phyloP scores from a whole-genome alignment of 306 rosid genomes.

The Vicia villosa region DNA sequence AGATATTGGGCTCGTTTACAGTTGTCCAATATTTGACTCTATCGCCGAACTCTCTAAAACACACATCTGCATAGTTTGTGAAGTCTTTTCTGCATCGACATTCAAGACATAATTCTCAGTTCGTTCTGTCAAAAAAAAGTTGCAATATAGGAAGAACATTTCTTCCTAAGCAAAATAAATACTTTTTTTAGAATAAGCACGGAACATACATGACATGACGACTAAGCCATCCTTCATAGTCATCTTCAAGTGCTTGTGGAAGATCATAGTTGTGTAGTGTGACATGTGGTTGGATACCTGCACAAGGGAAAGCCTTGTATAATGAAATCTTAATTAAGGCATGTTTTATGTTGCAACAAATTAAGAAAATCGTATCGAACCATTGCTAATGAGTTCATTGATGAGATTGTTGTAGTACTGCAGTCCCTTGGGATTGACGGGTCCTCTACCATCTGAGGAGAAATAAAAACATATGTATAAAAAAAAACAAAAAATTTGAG shows the following conservation, averaged over 20 bases:
- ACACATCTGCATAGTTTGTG: conserved; percentile 62
- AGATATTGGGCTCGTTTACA: conserved; percentile 64
- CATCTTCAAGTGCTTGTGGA: conserved; percentile 84
- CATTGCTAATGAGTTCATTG: conserved; percentile 56
- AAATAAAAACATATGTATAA: not conserved
- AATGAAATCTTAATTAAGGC: not conserved
- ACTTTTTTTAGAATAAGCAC: not conserved
- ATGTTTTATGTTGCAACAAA: conserved; percentile 2
- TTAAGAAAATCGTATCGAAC: conserved; percentile 33
- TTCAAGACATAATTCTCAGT: not conserved
- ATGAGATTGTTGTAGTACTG: conserved; percentile 79
- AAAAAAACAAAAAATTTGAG: not conserved
- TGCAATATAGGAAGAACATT: not conserved
- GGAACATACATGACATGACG: conserved; percentile 54
- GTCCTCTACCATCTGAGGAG: conserved; percentile 67
- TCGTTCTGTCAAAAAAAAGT: not conserved
- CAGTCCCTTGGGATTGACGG: conserved; percentile 68
- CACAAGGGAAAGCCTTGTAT: not conserved
- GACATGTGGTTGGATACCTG: conserved; percentile 81
- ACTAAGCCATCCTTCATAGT: conserved; percentile 83
- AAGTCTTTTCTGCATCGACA: conserved; percentile 70
- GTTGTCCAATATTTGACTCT: conserved; percentile 67
- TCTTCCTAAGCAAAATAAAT: not conserved
- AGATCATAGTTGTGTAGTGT: conserved; percentile 59
- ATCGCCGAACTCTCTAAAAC: conserved; percentile 80